A percentile compares a stretch with the other conserved stretches of the same genome.
Evolutionary conservation across 371 early-diverging fungal species (phyloP).

Genomic region (Saksenaea oblongispora): DNA sequence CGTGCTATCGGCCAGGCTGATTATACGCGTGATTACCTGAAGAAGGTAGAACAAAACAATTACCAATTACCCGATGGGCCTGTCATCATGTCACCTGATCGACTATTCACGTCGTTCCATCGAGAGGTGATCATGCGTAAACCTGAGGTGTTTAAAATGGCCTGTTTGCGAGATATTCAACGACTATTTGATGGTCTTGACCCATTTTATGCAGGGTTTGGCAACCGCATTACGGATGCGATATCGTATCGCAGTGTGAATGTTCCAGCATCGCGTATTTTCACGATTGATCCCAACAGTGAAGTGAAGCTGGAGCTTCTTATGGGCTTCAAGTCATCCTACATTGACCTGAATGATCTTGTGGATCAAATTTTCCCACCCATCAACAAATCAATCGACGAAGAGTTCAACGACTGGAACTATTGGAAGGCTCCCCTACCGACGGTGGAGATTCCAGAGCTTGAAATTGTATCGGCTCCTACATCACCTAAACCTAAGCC

Average conservation of each 20-base stretch:
- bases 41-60: slow-evolving; percentile 83
- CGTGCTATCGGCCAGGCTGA: slow-evolving; percentile 95
- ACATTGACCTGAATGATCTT: slow-evolving; percentile 84
- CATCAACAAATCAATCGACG: slow-evolving; percentile 44
- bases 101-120: slow-evolving; percentile 89
- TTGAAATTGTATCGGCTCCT: slow-evolving; percentile 27
- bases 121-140: slow-evolving; percentile 92
- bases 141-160: slow-evolving; percentile 97
- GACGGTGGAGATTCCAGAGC: slow-evolving; percentile 45
- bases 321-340: slow-evolving; percentile 77
- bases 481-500: slow-evolving; percentile 21
- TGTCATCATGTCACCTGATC: slow-evolving; percentile 94
- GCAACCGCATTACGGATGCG: slow-evolving; percentile 91
- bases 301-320: slow-evolving; percentile 90
- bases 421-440: slow-evolving; percentile 72
- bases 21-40: slow-evolving; percentile 88
- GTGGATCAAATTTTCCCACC: slow-evolving; percentile 95
- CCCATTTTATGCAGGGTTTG: slow-evolving; percentile 98
- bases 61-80: slow-evolving; percentile 94
- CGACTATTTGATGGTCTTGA: slow-evolving; percentile 74
- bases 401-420: slow-evolving; percentile 82
- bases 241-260: slow-evolving; percentile 92
- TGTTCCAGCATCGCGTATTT: slow-evolving; percentile 90
- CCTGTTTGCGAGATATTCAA: slow-evolving; percentile 86
- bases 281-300: slow-evolving; percentile 92